These are phyloP conservation scores for Chytridiales sp. DNA, from an alignment of 371 early-diverging fungal genomes.

Conservation along the genomic window DNA sequence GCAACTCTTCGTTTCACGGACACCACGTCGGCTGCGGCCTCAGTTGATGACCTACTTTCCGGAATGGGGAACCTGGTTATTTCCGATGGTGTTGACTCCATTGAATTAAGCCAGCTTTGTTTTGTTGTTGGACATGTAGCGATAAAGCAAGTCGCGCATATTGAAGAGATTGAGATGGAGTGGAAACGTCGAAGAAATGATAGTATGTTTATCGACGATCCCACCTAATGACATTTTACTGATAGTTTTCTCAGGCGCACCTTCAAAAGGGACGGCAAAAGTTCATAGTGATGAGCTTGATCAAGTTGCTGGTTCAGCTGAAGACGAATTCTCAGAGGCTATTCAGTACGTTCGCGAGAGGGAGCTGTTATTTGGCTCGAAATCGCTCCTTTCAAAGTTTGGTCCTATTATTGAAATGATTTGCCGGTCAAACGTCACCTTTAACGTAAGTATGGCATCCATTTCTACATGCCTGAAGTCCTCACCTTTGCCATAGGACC, in stretches of 20 bases:
- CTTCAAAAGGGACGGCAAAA: neutral
- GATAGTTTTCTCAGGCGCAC: conserved; percentile 10
- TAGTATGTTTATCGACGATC: conserved; percentile 10
- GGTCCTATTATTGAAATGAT: conserved; percentile 80
- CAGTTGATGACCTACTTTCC: no score
- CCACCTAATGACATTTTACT: neutral
- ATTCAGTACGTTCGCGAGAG: conserved; percentile 82
- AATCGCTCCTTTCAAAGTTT: conserved; percentile 74
- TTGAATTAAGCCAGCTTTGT: conserved; percentile 77
- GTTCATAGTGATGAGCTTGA: conserved; percentile 51
- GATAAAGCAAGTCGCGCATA: conserved; percentile 89
- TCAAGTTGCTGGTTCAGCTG: conserved; percentile 85
- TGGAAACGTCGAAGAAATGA: conserved; percentile 71
- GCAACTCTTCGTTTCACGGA: no score
- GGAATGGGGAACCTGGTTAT: no score
- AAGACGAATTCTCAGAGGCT: conserved; percentile 93
- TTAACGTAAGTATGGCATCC: conserved; percentile 56
- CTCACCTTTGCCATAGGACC: conserved; percentile 53
- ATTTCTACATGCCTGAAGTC: neutral
- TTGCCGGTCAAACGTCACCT: conserved; percentile 76
- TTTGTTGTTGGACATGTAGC: conserved; percentile 94
- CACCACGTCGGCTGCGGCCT: no score
- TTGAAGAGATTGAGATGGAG: conserved; percentile 86
- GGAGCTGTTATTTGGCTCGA: conserved; percentile 79
- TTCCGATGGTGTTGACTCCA: conserved; percentile 51